phyloP scores from a whole-genome alignment of 306 rosid genomes.

The Rosa persica region DNA sequence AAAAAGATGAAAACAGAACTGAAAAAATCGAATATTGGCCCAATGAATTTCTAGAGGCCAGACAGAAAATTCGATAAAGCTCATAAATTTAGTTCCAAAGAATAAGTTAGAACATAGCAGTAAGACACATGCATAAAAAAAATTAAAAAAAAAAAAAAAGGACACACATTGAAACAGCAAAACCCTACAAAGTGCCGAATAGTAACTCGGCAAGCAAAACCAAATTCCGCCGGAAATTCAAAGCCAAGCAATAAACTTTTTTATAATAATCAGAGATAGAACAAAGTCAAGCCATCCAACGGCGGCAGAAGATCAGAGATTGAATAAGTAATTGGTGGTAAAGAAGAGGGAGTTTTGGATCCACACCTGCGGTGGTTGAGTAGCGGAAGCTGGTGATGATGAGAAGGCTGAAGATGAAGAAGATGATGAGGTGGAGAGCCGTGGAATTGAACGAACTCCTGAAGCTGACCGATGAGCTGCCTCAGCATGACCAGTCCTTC shows the following conservation, averaged over 20 bases:
- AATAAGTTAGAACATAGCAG: not conserved
- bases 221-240: not conserved
- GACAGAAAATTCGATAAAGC: not conserved
- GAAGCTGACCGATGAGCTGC: conserved; percentile 86
- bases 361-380: conserved; percentile 49
- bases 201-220: too few relatives aligned
- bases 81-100: not conserved
- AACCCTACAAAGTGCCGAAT: not conserved
- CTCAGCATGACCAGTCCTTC: conserved; percentile 82
- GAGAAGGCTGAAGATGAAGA: conserved; percentile 22
- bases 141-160: not conserved
- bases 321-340: not conserved
- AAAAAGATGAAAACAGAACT: not conserved
- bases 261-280: not conserved
- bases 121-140: not conserved
- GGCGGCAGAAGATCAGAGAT: not conserved
- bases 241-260: not conserved
- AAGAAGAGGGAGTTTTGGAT: conserved; percentile 19
- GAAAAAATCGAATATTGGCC: not conserved
- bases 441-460: conserved; percentile 52
- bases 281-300: not conserved
- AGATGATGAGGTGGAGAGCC: conserved; percentile 30
- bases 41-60: not conserved
- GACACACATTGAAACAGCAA: not conserved
- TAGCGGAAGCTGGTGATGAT: conserved; percentile 28